A percentile compares a stretch with the other conserved stretches of the same genome.
phyloP scores from a whole-genome alignment of 2,329 filamentous ascomycete species.

The Colletotrichum sp. region DNA sequence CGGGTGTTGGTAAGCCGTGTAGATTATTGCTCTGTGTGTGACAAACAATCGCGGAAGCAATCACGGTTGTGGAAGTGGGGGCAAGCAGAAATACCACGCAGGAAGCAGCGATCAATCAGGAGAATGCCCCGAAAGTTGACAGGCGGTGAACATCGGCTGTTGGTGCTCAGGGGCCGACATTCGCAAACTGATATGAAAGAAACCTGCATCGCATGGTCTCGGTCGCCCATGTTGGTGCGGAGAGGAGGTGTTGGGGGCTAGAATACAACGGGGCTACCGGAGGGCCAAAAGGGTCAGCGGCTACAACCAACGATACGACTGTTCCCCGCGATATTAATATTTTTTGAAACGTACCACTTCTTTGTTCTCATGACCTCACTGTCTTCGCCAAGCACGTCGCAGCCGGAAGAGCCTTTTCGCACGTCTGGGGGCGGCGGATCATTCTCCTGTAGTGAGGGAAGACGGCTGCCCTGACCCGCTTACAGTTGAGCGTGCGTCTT shows the following conservation, averaged over 20 bases:
- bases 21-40: background rate
- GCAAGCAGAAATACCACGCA: background rate
- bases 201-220: background rate
- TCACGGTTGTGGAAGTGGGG: background rate
- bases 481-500: background rate
- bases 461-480: fast-evolving
- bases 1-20: background rate
- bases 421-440: background rate
- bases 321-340: background rate
- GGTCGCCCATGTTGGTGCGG: background rate
- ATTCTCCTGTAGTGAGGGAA: background rate
- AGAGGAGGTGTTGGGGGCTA: background rate
- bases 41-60: background rate
- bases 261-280: background rate
- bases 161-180: background rate
- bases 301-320: background rate
- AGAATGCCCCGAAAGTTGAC: background rate
- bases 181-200: background rate
- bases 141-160: background rate
- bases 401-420: background rate
- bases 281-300: background rate
- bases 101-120: background rate
- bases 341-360: background rate
- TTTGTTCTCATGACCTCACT: background rate
- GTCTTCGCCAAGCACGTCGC: background rate